Evolutionary conservation across 805 yeast species (phyloP), one percentile per base, ranked within the genome.

Genomic region (Starmerella ratchasimensis): DNA sequence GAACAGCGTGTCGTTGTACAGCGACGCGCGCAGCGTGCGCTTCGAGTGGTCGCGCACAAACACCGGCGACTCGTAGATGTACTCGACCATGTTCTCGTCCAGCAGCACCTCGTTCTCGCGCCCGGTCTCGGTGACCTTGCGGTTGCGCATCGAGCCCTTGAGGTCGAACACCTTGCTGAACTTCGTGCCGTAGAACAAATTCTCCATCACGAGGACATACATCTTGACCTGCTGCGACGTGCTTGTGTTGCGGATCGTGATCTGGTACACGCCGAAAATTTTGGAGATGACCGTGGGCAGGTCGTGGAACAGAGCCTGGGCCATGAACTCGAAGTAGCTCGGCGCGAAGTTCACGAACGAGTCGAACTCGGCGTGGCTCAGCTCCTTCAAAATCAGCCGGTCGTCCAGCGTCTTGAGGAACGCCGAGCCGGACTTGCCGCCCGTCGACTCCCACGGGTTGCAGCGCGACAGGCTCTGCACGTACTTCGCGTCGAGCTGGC

Each of bases 71-170:
- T 90, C 98, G 53, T 83, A 90, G 42, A 93, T 88, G 55, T 83
- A 90, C 54, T 90, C 98, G 43, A 90, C 93, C 98, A 90, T 90
- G 54, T 90, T 90, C 52, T 90, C 99, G 58, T 90, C 99, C 38
- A 90, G 60, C 19, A 90, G 61, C 1, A 90, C 99, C 57, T 90
- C 97, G 53, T 90, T 84, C 45, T 80, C 94, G 52, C 74, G 77
- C 5, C 98, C 98, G 0, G 98, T 93, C 56, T 88, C 94, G 49
- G 86, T 79, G 26, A 88, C 98, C 52, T 88, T 96, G 47, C 99
- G 68, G 58, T 90, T 90, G 44, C 98, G 66, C 97, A 90, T 90
- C 0, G 97, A 86, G 0, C 99, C 99, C 57, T 90, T 90, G 58
- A 90, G 69, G 58, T 90, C 99, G 60, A 90, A 90, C 33, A 88